phyloP scores from a whole-genome alignment of 1,139 yeast species.

The Protomyces inundatus region DNA sequence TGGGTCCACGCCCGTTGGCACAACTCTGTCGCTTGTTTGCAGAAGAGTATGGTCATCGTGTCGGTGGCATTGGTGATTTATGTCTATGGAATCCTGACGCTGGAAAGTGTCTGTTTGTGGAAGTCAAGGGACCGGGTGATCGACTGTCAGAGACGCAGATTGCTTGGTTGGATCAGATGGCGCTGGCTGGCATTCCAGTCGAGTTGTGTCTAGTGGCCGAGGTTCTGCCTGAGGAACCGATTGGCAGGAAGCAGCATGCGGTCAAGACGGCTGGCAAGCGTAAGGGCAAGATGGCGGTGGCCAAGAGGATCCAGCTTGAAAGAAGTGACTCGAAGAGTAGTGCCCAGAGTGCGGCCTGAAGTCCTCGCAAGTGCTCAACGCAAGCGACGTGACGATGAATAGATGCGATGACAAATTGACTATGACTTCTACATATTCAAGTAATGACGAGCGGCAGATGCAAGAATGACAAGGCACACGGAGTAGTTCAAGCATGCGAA shows the following conservation, averaged over 20 bases:
- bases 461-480: too few relatives aligned
- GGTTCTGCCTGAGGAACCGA: background rate
- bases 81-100: constrained; percentile 37
- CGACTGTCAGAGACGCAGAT: constrained; percentile 41
- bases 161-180: constrained; percentile 40
- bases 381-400: background rate
- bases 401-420: background rate
- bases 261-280: background rate
- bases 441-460: too few relatives aligned
- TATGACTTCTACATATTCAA: too few relatives aligned
- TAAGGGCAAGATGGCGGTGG: background rate
- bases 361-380: too few relatives aligned
- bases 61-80: constrained; percentile 42
- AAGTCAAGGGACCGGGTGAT: constrained; percentile 42
- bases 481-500: too few relatives aligned
- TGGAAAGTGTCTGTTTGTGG: constrained; percentile 35
- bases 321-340: background rate
- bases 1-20: constrained; percentile 34
- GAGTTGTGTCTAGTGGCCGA: constrained; percentile 37
- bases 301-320: background rate
- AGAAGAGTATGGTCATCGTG: constrained; percentile 36
- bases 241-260: background rate
- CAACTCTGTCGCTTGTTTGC: constrained; percentile 36
- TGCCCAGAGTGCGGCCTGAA: background rate
- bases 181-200: constrained; percentile 36